A percentile compares a stretch with the other conserved stretches of the same genome.
Evolutionary conservation across 345 rosid genomes (phyloP).

Genomic region (Eucalyptus microcorys): DNA sequence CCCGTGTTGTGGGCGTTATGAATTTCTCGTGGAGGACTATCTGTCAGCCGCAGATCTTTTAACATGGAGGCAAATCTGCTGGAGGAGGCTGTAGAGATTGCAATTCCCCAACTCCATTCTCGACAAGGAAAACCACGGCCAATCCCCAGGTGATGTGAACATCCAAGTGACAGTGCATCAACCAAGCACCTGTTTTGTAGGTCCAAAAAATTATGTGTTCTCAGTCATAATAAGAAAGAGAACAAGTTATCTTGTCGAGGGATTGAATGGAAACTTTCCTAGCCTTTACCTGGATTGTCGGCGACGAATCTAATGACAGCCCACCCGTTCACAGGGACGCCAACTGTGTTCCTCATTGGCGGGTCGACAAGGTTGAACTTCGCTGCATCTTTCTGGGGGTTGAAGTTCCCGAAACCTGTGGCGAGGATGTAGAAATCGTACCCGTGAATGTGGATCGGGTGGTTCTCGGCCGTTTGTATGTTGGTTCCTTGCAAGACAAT

Average conservation of each 20-base stretch:
- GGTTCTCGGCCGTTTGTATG: conserved; percentile 78
- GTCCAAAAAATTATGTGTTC: background rate
- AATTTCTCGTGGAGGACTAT: background rate
- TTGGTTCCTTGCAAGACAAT: conserved; percentile 77
- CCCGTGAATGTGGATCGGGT: conserved; percentile 91
- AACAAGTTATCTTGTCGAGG: background rate
- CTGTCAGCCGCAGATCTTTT: background rate
- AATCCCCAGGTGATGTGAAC: conserved; percentile 83
- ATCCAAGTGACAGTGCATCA: conserved; percentile 95
- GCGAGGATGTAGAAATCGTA: conserved; percentile 86
- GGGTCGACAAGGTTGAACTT: conserved; percentile 91
- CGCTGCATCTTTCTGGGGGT: conserved; percentile 42
- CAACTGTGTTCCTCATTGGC: conserved; percentile 78
- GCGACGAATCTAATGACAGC: conserved; percentile 89
- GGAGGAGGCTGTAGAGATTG: conserved; percentile 61
- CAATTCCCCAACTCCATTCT: conserved; percentile 51
- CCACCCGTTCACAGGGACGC: conserved; percentile 80
- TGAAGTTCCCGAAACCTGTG: conserved; percentile 83
- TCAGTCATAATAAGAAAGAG: background rate
- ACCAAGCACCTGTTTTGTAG: conserved; percentile 58
- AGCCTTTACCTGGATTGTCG: conserved; percentile 71
- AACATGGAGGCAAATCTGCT: conserved; percentile 56
- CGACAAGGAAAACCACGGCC: conserved; percentile 81
- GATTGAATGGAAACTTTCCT: background rate
- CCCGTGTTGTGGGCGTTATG: background rate